Conservation (phyloP, 345 rosid genomes). For the Salix viminalis region DNA sequence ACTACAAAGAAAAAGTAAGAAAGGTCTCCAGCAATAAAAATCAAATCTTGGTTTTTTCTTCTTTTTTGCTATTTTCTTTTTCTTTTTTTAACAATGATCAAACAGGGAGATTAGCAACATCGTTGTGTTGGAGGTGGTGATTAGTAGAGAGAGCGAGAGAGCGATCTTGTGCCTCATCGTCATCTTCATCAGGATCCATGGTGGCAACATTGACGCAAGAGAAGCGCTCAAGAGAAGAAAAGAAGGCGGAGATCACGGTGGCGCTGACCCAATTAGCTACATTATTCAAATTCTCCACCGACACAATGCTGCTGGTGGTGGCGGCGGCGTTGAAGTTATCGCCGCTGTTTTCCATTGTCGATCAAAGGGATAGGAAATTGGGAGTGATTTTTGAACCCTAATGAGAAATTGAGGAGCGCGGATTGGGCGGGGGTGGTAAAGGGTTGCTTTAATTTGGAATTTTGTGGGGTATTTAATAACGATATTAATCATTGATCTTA, state of each 20-base stretch:
- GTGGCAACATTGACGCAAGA: constrained; percentile 78
- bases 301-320: constrained; percentile 27
- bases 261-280: constrained; percentile 70
- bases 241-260: constrained; percentile 74
- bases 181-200: constrained; percentile 60
- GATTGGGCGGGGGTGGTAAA: not conserved
- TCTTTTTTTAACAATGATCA: constrained; percentile 6
- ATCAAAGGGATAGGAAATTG: not conserved
- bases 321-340: not conserved
- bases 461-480: not conserved
- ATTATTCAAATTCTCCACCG: constrained; percentile 43
- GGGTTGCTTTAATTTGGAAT: not conserved
- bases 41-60: not conserved
- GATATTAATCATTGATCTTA: not conserved
- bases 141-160: constrained; percentile 45
- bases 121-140: constrained; percentile 23
- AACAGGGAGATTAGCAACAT: constrained; percentile 25
- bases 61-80: not conserved
- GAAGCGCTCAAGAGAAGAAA: constrained; percentile 83
- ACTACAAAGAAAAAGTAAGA: not conserved
- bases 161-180: constrained; percentile 45
- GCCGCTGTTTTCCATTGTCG: constrained; percentile 21
- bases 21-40: not conserved
- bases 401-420: not conserved
- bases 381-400: not conserved